Evolutionary conservation across 352 stramenopile genomes (phyloP).

Genomic region (Globisporangium solare): DNA sequence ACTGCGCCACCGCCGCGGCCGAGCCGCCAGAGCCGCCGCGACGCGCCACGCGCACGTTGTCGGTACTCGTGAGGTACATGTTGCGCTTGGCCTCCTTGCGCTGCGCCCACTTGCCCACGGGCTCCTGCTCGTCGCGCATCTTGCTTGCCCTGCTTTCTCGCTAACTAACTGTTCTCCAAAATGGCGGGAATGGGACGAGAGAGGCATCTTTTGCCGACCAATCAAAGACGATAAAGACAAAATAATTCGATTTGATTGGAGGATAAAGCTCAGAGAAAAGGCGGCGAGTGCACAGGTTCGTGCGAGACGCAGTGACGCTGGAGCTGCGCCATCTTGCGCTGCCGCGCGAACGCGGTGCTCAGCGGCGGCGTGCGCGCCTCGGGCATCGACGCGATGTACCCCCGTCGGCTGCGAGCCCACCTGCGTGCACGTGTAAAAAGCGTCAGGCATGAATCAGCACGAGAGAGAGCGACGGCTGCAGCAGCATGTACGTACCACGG

Average conservation of each 20-base stretch:
- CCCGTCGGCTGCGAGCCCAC: conserved; percentile 55
- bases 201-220: too few species aligned
- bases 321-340: conserved; percentile 17
- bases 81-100: conserved; percentile 74
- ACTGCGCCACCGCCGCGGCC: conserved; percentile 35
- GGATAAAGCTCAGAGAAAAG: conserved; percentile 6
- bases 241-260: conserved; percentile 12
- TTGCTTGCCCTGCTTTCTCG: background rate
- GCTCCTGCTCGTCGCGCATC: conserved; percentile 41
- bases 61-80: conserved; percentile 83
- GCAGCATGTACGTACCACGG: conserved; percentile 22
- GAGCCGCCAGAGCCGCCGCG: conserved; percentile 19
- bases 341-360: conserved; percentile 31
- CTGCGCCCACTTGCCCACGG: conserved; percentile 56
- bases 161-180: background rate
- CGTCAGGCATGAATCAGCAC: too few species aligned
- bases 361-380: conserved; percentile 39
- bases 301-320: conserved; percentile 22
- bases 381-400: conserved; percentile 38
- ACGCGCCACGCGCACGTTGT: conserved; percentile 57
- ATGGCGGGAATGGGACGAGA: background rate
- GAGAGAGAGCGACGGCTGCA: background rate
- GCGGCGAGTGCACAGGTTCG: conserved; percentile 10
- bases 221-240: too few species aligned
- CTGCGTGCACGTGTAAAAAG: background rate